Percentiles rank a stretch among this genome's conserved stretches.
Conservation (phyloP, 768 basidiomycete genomes). For the Russula sp. region DNA sequence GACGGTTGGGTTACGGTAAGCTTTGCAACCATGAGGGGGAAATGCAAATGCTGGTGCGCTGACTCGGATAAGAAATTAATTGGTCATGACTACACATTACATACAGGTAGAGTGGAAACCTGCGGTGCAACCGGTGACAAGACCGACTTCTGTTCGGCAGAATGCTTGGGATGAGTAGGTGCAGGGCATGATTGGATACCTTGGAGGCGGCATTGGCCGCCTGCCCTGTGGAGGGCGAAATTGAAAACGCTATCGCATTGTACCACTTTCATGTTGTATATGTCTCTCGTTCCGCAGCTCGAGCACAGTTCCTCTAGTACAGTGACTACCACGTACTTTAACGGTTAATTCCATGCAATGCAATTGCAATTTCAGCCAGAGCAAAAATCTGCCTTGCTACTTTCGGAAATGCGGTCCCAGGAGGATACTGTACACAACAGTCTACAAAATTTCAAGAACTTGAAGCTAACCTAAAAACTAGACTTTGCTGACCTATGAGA, state of each 20-base stretch:
- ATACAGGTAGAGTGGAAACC: neutral
- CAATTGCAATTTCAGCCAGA: neutral
- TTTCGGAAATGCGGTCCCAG: neutral
- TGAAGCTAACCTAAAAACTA: neutral
- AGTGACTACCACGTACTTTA: neutral
- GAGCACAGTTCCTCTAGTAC: neutral
- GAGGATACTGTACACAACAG: neutral
- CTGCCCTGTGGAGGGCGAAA: too few species aligned
- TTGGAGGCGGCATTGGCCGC: too few species aligned
- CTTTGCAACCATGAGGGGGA: constrained; percentile 56
- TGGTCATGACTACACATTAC: neutral
- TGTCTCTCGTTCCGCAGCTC: too few species aligned
- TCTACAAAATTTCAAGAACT: neutral
- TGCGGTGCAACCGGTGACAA: constrained; percentile 10
- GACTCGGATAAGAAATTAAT: neutral
- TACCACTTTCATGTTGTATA: too few species aligned
- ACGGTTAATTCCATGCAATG: neutral
- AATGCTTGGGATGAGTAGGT: too few species aligned
- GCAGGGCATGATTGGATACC: too few species aligned
- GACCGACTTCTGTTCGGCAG: neutral
- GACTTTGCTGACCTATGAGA: neutral
- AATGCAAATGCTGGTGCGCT: constrained; percentile 36
- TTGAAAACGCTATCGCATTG: too few species aligned
- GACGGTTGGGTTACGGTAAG: constrained; percentile 59
- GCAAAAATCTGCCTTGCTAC: neutral